phyloP scores from a whole-genome alignment of 2,329 filamentous ascomycete genomes.

The Beauveria asiatica region DNA sequence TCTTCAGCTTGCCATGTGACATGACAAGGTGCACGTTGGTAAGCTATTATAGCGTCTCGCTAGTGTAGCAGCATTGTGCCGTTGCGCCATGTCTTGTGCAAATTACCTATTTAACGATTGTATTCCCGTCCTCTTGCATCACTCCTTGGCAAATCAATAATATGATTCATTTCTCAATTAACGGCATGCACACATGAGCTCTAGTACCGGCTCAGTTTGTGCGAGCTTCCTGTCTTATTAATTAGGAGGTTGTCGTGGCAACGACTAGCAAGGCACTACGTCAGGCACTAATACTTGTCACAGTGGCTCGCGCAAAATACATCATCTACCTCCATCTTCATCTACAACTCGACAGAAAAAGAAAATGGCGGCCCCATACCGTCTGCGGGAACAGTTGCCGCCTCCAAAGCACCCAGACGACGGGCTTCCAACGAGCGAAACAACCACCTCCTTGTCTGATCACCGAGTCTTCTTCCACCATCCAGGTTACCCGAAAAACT shows the following conservation, averaged over 20 bases:
- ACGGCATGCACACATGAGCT: too few species aligned
- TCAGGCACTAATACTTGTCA: neutral
- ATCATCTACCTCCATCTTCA: neutral
- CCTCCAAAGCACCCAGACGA: neutral
- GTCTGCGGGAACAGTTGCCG: neutral
- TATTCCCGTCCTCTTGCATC: too few species aligned
- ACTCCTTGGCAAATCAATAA: too few species aligned
- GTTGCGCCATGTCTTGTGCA: too few species aligned
- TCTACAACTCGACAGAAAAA: neutral
- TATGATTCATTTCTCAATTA: too few species aligned
- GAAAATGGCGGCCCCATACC: neutral
- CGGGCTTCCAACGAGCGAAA: neutral
- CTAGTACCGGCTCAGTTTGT: neutral
- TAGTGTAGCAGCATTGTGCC: too few species aligned
- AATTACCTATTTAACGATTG: too few species aligned
- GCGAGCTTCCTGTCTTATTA: neutral
- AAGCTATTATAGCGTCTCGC: too few species aligned
- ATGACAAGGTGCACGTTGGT: too few species aligned
- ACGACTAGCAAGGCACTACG: neutral
- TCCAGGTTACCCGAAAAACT: neutral
- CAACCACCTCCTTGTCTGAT: neutral
- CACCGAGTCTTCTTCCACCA: neutral
- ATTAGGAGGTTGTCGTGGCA: neutral
- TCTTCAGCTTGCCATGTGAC: too few species aligned
- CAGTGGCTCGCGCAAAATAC: neutral